phyloP scores from a whole-genome alignment of 805 yeast species.

The Candida adriatica region DNA sequence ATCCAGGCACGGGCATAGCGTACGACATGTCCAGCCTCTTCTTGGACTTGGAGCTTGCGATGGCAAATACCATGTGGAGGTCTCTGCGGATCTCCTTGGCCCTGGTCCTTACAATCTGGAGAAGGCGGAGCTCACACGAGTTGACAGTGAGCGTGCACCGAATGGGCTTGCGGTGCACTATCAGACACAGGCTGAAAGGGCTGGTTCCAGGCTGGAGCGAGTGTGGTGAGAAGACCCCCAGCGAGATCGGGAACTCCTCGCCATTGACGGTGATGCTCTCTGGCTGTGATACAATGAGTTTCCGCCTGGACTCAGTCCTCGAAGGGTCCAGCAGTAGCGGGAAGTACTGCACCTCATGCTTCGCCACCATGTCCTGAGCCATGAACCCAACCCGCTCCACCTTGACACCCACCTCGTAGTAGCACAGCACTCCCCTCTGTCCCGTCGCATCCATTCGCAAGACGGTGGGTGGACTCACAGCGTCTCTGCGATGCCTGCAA shows the following conservation, averaged over 20 bases:
- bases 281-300: neutral
- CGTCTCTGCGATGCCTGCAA: neutral
- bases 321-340: neutral
- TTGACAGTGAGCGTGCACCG: neutral
- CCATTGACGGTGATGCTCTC: neutral
- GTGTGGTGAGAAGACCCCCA: slow-evolving; percentile 2
- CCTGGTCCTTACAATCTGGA: neutral
- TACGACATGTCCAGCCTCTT: slow-evolving; percentile 2
- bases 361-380: neutral
- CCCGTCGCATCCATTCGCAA: slow-evolving; percentile 1
- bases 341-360: slow-evolving; percentile 1
- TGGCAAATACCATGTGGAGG: neutral
- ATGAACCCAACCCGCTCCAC: slow-evolving; percentile 2
- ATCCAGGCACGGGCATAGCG: neutral
- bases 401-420: slow-evolving; percentile 1
- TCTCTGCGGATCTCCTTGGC: slow-evolving; percentile 1
- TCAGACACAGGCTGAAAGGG: slow-evolving; percentile 3
- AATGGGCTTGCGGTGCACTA: neutral
- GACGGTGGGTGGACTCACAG: slow-evolving; percentile 1
- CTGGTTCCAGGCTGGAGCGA: slow-evolving; percentile 1
- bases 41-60: neutral
- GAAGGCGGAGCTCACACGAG: neutral
- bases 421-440: slow-evolving; percentile 2
- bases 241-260: neutral
- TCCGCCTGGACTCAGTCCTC: neutral